Evolutionary conservation across 2,329 filamentous ascomycete species (phyloP), one percentile per base, ranked within the genome.

Genomic region (Thelonectria olida): DNA sequence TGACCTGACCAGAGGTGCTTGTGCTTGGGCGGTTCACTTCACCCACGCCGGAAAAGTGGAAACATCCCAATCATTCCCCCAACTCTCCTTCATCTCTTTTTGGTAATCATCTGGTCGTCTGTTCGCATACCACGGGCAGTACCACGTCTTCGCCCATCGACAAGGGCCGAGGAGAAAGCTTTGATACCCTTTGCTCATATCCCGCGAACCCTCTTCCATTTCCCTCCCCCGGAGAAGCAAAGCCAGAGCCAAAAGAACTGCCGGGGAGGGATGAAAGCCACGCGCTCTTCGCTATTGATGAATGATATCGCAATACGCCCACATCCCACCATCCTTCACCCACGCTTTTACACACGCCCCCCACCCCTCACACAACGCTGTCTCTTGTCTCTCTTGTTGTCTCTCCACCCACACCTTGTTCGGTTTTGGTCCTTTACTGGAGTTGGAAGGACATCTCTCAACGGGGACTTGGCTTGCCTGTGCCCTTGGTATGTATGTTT

Each of bases 241-340:
- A 38, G 28, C 17, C n/a, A 22, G 36, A 51, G 47, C 45, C 47
- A 57, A 10, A 50, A n/a, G n/a, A n/a, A n/a, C n/a, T n/a, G 31
- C 20, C 31, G 13, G 20, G 22, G 22, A 25, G 12, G 12, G 12
- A 22, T 20, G n/a, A 25, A 17, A 45, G 6, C 5, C 15, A 27
- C 3, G 27, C n/a, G n/a, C n/a, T n/a, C n/a, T n/a, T n/a, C n/a
- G 10, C 27, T 28, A 6, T 28, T 6, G 27, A 28, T 28, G 27
- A 28, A 41, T 54, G 50, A 50, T 59, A 59, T 59, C 50, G 44
- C 44, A 45, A 41, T 25, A 53, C 41, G n/a, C n/a, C 7, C 39
- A 34, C 50, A 19, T 42, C 41, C 36, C 38, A 41, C 44, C 44
- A 49, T 36, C 39, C 31, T 22, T n/a, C 15, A 39, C 28, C 48